Base-by-base conservation (phyloP, 2,329 filamentous ascomycete genomes). In the Periconia sp. region DNA sequence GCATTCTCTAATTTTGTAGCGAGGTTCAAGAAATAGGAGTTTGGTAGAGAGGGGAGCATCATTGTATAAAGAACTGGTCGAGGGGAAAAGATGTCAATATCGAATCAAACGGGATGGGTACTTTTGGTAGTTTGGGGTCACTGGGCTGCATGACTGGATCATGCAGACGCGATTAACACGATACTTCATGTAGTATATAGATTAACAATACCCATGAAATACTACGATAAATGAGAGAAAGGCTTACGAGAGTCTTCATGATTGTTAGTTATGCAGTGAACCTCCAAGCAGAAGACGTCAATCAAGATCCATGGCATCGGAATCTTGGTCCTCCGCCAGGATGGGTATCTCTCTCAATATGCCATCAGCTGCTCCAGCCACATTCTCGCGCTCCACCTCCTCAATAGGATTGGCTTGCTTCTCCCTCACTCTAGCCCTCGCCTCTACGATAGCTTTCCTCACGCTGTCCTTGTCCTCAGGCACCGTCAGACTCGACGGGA, bases 361-460 rank as follows among this genome's bases (percentile, higher is more conserved):
- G 11, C 19, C 22, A 3, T 24, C 44, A 41, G 50, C 48, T 23
- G 12, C 36, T 22, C 37, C 43, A 17, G 9, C 28, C 21, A 48
- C 45, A 15, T 52, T 56, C 48, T 69, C 65, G 39, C 61, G 59
- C 58, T 75, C 73, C 8, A 24, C 37, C 2, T 50, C 39, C 63
- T n/a, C n/a, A n/a, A n/a, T n/a, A n/a, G 63, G 46, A 71, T 48
- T 56, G 6, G 30, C 74, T 61, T 84, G 81, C 65, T 72, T 77
- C 54, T 88, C 83, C 39, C 88, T 76, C 23, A 83, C 78, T 40
- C 90, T 79, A 33, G 81, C 81, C 38, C 90, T 80, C 2, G 88
- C 83, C 67, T 96, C 92, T 38, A 92, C 76, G 52, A 96, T 91
- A 7, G 89, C 89, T 68, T 86, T 89, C 46, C 90, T 80, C 49